These are phyloP conservation scores for Daldinia grandis DNA, from an alignment of 495 filamentous ascomycete species.

Conservation along the genomic window DNA sequence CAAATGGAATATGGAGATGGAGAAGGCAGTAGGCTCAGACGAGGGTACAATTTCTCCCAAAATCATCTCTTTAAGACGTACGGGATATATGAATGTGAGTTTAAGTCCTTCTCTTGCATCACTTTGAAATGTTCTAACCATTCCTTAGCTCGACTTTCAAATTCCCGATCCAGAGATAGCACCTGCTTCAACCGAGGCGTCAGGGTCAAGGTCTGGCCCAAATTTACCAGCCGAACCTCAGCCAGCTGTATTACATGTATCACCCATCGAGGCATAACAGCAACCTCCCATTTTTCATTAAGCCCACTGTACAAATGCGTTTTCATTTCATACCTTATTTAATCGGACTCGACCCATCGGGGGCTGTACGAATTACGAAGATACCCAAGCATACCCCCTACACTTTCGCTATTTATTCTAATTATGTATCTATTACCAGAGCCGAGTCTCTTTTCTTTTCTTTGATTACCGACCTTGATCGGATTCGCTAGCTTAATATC, in stretches of 20 bases:
- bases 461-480: constrained; percentile 2
- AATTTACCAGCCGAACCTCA: constrained; percentile 23
- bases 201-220: constrained; percentile 42
- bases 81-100: constrained; percentile 86
- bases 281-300: background rate
- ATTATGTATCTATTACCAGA: constrained; percentile 44
- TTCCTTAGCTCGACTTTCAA: constrained; percentile 76
- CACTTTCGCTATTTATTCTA: constrained; percentile 41
- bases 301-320: constrained; percentile 26
- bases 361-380: constrained; percentile 43
- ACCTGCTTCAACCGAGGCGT: constrained; percentile 40
- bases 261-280: constrained; percentile 7
- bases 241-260: constrained; percentile 28
- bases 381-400: constrained; percentile 41
- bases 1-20: constrained; percentile 76
- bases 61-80: constrained; percentile 79
- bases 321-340: constrained; percentile 31
- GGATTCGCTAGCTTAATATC: constrained; percentile 28
- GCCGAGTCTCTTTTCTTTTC: constrained; percentile 17
- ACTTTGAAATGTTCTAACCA: constrained; percentile 20
- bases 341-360: constrained; percentile 31
- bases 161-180: constrained; percentile 81
- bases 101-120: background rate
- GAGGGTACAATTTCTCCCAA: constrained; percentile 66
- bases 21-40: constrained; percentile 59